Percentiles rank a stretch among this genome's conserved stretches.
These are phyloP conservation scores for Lanmaoa rubissima DNA, from an alignment of 768 basidiomycete genomes.

Conservation along the genomic window DNA sequence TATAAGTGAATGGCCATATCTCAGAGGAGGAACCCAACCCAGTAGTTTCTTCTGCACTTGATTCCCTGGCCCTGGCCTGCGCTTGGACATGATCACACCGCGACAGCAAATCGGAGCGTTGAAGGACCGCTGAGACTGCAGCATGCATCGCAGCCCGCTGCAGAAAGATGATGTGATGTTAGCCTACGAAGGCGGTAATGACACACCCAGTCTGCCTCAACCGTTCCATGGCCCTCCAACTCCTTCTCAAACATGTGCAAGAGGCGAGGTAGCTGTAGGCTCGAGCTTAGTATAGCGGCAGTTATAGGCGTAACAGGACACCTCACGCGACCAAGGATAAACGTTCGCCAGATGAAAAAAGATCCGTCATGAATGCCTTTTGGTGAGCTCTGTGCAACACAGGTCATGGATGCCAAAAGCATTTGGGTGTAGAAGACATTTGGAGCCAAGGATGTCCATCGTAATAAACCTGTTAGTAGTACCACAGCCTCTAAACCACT, in stretches of 20 bases:
- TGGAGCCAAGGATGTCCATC: constrained; percentile 64
- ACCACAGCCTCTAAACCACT: constrained; percentile 51
- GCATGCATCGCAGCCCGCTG: constrained; percentile 45
- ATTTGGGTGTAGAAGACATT: constrained; percentile 67
- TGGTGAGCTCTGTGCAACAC: constrained; percentile 51
- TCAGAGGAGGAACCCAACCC: constrained; percentile 10
- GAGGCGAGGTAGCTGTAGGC: constrained; percentile 57
- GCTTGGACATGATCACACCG: constrained; percentile 51
- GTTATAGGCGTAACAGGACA: constrained; percentile 1
- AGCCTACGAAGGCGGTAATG: neutral
- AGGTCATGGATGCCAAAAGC: constrained; percentile 59
- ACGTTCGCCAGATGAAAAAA: constrained; percentile 61
- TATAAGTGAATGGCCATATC: constrained; percentile 9
- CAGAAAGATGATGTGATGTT: constrained; percentile 11
- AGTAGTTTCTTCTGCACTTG: constrained; percentile 22
- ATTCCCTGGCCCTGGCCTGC: constrained; percentile 25
- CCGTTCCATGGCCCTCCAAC: constrained; percentile 45
- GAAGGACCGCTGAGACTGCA: constrained; percentile 48
- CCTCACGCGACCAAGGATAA: constrained; percentile 69
- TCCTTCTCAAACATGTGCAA: constrained; percentile 53
- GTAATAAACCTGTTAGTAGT: constrained; percentile 52
- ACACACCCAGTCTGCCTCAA: constrained; percentile 60
- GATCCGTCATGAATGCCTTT: constrained; percentile 31
- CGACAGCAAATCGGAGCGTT: constrained; percentile 52
- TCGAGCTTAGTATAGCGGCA: neutral